These are phyloP conservation scores for Fraxinus sp. DNA, from an alignment of 305 asterid species.

Conservation along the genomic window DNA sequence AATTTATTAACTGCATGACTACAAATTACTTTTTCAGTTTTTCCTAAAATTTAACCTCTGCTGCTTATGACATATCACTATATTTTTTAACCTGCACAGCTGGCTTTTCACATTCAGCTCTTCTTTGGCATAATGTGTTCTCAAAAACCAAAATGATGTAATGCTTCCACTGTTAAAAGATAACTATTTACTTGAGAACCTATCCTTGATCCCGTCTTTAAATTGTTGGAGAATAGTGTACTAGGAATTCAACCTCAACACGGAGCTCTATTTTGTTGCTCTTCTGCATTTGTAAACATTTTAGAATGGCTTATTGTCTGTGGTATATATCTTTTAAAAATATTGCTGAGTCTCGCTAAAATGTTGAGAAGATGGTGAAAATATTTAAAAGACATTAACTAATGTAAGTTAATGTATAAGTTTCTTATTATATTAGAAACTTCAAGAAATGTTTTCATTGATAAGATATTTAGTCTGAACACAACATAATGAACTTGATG, in stretches of 20 bases:
- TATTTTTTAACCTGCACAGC: neutral
- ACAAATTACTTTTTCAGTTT: too few species aligned
- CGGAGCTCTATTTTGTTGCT: neutral
- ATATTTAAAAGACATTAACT: neutral
- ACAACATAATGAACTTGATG: neutral
- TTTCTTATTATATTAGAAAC: neutral
- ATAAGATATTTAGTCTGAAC: neutral
- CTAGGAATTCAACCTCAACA: neutral
- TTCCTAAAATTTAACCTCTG: neutral
- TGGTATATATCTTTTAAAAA: neutral
- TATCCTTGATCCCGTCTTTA: neutral
- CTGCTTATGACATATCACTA: neutral
- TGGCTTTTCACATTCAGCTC: neutral
- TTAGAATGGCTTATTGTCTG: neutral
- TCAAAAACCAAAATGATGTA: neutral
- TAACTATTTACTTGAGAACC: neutral
- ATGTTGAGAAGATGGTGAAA: conserved; percentile 2
- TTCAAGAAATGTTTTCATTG: neutral
- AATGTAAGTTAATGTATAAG: neutral
- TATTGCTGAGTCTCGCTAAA: neutral
- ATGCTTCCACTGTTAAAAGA: neutral
- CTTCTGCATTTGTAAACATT: neutral
- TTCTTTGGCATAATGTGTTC: conserved; percentile 3
- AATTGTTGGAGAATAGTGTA: neutral
- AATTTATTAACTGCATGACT: neutral